Evolutionary conservation across 2,329 filamentous ascomycete genomes (phyloP), one percentile per base, ranked within the genome.

Genomic region (Helotiales sp.): DNA sequence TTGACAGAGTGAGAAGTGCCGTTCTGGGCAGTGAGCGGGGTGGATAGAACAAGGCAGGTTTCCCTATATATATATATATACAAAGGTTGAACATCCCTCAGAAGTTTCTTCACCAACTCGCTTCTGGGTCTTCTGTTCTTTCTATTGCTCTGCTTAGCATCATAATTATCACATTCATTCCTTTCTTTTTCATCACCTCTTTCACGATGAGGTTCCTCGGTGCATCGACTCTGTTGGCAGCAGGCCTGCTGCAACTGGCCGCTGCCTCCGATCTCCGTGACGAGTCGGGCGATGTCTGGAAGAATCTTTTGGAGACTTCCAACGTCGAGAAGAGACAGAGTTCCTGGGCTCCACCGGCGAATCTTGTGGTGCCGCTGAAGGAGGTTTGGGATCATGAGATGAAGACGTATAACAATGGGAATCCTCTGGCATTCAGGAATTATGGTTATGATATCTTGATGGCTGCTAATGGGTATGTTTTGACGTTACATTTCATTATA

Each of bases 371-470:
- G 20, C 57, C 57, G 2, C 34, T 60, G 1, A 15, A 40, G 40
- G 57, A 60, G 34, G 57, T 60, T 7, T 60, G 57, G 57, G 57
- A 34, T 28, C 57, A 60, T 45, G 32, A 40, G 34, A 40, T 60
- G 22, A n/a, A 4, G 6, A 60, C 57, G 4, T 60, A 60, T 17
- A 60, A 45, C 34, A 45, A 60, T 26, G 57, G 32, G 5, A 40
- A 54, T 28, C 7, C 49, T 1, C 2, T 40, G 20, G 57, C 8
- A 2, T 60, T 60, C 22, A 45, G 45, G 24, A 60, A 60, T 28
- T 60, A 60, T 47, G 57, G 57, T 10, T 60, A 60, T 60, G 57
- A 60, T 60, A 60, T 45, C 20, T 2, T 60, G 3, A 60, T 60
- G 34, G 57, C 57, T 26, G 30, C 57, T 13, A 40, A 40, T 7